Evolutionary conservation across 176 grass and related monocot genomes (phyloP), one percentile per base, ranked within the genome.

Genomic region (Areca catechu): DNA sequence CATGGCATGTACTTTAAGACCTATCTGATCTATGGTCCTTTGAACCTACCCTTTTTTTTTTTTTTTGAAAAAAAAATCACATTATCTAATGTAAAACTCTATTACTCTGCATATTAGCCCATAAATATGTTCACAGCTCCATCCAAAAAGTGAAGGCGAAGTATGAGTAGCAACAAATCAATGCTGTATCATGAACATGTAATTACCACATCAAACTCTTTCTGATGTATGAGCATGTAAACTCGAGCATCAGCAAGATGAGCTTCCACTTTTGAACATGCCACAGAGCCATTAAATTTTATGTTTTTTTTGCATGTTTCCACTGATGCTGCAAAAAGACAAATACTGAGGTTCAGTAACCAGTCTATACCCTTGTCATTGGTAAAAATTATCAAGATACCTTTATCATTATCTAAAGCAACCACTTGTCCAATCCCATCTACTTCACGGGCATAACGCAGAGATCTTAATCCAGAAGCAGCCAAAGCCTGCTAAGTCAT

Each of bases 251-350:
- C 17, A 9, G 3, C 4, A 71, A 53, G 49, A 52, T 22, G 56
- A 29, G 56, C 22, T 49, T 61, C 0, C 30, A 61, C 28, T 20
- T 12, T 19, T 63, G 48, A 57, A 53, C 56, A 55, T 69, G 58
- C 2, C 43, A 34, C 14, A 58, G 23, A 25, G 22, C 56, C 56
- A 58, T 58, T 84, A 47, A 61, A 50, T 3, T 75, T 15, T 28
- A 84, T 79, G 70, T 84, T 75, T 66, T 63, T 74, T 60, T 79
- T 75, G 71, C 81, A 84, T 22, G 81, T 66, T 56, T 84, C 81
- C 66, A 84, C 43, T 61, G 75, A 66, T 15, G 34, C 81, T 84
- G 71, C 71, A 84, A 51, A 54, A 58, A 29, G 54, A 23, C 6
- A 61, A 57, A 28, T 3, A 51, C 53, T 21, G 23, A 19, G 24